phyloP scores from a whole-genome alignment of 768 basidiomycete genomes.

The Ramaria sp. region DNA sequence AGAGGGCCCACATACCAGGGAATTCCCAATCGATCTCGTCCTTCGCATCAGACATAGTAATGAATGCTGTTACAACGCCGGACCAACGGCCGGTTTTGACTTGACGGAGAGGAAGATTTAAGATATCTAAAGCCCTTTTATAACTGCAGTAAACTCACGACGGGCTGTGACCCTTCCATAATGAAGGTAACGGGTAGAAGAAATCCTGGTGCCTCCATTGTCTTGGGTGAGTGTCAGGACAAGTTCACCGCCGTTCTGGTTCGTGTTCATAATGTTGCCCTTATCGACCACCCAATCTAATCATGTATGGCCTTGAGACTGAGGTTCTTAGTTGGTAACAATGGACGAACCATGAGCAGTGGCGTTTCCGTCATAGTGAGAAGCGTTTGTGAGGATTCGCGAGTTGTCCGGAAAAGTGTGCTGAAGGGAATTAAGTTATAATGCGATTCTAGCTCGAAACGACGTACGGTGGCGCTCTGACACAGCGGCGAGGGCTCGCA shows the following conservation, averaged over 20 bases:
- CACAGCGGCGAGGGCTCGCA: slow-evolving; percentile 70
- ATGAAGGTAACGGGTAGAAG: slow-evolving; percentile 71
- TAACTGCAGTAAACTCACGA: slow-evolving; percentile 26
- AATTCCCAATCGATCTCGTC: slow-evolving; percentile 88
- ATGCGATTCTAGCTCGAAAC: not conserved
- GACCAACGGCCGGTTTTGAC: slow-evolving; percentile 74
- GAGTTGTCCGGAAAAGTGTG: slow-evolving; percentile 54
- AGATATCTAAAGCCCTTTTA: not conserved
- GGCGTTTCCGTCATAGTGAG: slow-evolving; percentile 65
- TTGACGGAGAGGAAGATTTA: slow-evolving; percentile 15
- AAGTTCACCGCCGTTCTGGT: slow-evolving; percentile 51
- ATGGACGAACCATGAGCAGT: slow-evolving; percentile 43
- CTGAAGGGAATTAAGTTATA: slow-evolving; percentile 21
- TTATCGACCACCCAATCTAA: slow-evolving; percentile 64
- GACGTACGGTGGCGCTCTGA: slow-evolving; percentile 42
- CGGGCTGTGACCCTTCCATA: slow-evolving; percentile 67
- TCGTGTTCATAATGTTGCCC: slow-evolving; percentile 55
- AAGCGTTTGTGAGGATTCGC: slow-evolving; percentile 53
- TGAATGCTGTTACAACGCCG: slow-evolving; percentile 77
- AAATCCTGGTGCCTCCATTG: slow-evolving; percentile 69
- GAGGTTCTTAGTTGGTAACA: not conserved
- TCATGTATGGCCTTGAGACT: not conserved
- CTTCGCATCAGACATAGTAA: slow-evolving; percentile 72
- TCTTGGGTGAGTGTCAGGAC: slow-evolving; percentile 54
- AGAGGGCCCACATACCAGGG: slow-evolving; percentile 31